Evolutionary conservation across 73 alveolate genomes (phyloP), one percentile per base, ranked within the genome.

Genomic region (Paramecium octaurelia): DNA sequence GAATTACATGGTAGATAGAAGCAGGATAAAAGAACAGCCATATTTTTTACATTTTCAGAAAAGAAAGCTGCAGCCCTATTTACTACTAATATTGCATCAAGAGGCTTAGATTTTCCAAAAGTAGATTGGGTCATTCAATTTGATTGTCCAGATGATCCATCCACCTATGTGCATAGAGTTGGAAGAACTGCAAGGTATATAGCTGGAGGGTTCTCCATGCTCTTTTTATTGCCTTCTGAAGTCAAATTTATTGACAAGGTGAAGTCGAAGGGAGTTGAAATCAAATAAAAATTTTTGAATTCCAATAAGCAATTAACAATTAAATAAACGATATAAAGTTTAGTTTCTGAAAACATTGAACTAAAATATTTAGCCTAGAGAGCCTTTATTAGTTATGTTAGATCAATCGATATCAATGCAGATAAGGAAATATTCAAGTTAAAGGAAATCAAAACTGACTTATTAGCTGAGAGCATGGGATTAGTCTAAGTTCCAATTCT

Each of bases 151-250:
- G 99, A 96, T 57, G 98, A 96, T 92, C 84, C 93, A n/a, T 73
- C 86, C 6, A 93, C 98, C 9, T 97, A 97, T 86, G 60, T 98
- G 75, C 99, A 98, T 94, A 92, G 99, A 97, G 96, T 97, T 29
- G 99, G 98, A 57, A 95, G 99, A 88, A 97, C 99, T 92, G 99
- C 99, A 77, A 93, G 99, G 75, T 97, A 97, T 92, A 97, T 97
- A 93, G 95, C 98, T 60, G 99, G 97, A 86, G 99, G 99, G 35
- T 97, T 94, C 88, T 95, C 99, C 38, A 95, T 98, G 9, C 92
- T 97, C 48, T 95, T 98, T 90, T 92, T 97, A 18, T 71, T 95
- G 2, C 69, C 98, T 38, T 92, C 96, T 76, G 99, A 97, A 90
- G 23, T 29, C 8, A 92, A 95, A 80, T 96, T 98, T 69, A 88